A percentile compares a stretch with the other conserved stretches of the same genome.
Evolutionary conservation across 805 yeast genomes (phyloP).

Genomic region (Ogataea paradorogensis): DNA sequence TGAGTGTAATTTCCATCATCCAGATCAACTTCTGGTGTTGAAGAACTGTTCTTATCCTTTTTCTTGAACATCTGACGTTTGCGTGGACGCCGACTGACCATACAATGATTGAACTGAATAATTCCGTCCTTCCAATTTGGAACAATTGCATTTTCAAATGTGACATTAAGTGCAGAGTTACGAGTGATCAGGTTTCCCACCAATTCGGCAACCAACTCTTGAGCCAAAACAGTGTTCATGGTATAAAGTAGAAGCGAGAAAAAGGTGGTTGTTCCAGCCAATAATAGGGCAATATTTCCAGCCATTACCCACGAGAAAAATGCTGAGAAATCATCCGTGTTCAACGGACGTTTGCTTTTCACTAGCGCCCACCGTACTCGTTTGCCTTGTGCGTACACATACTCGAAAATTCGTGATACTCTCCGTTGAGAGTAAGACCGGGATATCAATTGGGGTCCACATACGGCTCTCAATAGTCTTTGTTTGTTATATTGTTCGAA

Average conservation of each 20-base stretch:
- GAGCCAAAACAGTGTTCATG: slow-evolving; percentile 81
- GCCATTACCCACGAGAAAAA: slow-evolving; percentile 88
- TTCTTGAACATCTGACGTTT: slow-evolving; percentile 32
- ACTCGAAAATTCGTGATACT: slow-evolving; percentile 8
- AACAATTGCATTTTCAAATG: slow-evolving; percentile 90
- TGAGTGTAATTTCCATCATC: slow-evolving; percentile 97
- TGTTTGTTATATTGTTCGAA: neutral
- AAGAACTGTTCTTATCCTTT: slow-evolving; percentile 2
- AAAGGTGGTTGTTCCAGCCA: slow-evolving; percentile 91
- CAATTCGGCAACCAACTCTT: slow-evolving; percentile 78
- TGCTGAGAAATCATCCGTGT: slow-evolving; percentile 89
- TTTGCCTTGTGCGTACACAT: slow-evolving; percentile 7
- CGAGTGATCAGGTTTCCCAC: slow-evolving; percentile 81
- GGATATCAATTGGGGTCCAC: slow-evolving; percentile 2
- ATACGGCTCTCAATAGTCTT: neutral
- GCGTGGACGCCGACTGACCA: slow-evolving; percentile 79
- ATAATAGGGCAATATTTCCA: slow-evolving; percentile 76
- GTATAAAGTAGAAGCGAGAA: slow-evolving; percentile 74
- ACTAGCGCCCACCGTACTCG: slow-evolving; percentile 72
- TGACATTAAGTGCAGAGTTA: slow-evolving; percentile 77
- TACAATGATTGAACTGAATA: slow-evolving; percentile 79
- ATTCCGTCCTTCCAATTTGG: slow-evolving; percentile 92
- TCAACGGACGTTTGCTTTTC: slow-evolving; percentile 76
- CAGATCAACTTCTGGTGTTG: slow-evolving; percentile 32
- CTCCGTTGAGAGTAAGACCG: slow-evolving; percentile 5